Evolutionary conservation across 2,329 filamentous ascomycete genomes (phyloP), one percentile per base, ranked within the genome.

Genomic region (Aspergillus puulaauensis): DNA sequence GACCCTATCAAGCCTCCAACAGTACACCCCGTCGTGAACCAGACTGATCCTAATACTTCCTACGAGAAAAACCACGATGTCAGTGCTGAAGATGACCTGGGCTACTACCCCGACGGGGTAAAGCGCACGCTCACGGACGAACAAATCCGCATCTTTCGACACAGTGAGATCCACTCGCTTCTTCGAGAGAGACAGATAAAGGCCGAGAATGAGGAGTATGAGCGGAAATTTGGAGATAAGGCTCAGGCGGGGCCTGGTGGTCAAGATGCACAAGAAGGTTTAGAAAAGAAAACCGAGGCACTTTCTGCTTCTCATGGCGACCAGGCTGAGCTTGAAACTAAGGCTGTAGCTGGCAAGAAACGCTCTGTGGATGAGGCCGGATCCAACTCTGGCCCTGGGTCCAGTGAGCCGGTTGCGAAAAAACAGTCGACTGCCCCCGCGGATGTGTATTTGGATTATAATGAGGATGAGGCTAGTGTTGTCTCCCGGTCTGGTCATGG

Each of bases 101-200:
- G 92, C 17, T 93, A 91, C 73, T 98, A 98, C 65, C 75, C 84
- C 1, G 93, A 98, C 69, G 93, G 93, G 3, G 85, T 87, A 60
- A 95, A 95, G 71, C 88, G 93, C 41, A 96, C 92, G 17, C 80
- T 98, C 66, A 97, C 93, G 9, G 90, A 97, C 68, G 90, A 92
- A 66, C 90, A 97, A 77, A 91, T 97, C 65, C 85, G 86, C 53
- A 93, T 96, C 60, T 97, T 97, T 72, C 84, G 93, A 60, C 91
- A 96, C 70, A 93, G 90, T 2, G 93, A 98, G 73, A 83, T 96
- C 21, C 87, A 95, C 68, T 76, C 84, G 12, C 78, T 96, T 40
- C 78, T 90, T 24, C 84, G 85, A 61, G 78, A 82, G 59, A 71
- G 69, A 54, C 69, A 77, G 61, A 58, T 74, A 11, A 60, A 66